A percentile compares a stretch with the other conserved stretches of the same genome.
Conservation (phyloP, 2,329 filamentous ascomycete genomes). For the Ophiosphaerella narmari region DNA sequence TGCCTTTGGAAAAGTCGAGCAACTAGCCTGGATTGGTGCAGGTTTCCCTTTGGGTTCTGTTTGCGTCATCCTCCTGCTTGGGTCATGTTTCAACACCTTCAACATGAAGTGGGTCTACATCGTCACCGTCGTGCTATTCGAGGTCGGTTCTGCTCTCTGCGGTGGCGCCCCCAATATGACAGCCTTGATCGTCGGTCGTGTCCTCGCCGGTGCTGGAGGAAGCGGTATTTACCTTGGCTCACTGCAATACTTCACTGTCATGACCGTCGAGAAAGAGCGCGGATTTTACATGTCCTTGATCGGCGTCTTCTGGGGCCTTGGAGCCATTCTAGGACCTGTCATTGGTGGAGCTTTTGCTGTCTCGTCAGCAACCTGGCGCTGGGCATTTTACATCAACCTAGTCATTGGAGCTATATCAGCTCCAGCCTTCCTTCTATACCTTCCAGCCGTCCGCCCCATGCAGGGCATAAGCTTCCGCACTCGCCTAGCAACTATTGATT, state of each 20-base stretch:
- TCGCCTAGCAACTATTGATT: too few relatives aligned
- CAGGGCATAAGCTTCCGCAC: too few relatives aligned
- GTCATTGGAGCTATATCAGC: conserved; percentile 50
- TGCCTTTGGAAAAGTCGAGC: neutral
- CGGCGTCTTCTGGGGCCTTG: neutral
- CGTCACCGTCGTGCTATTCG: too few relatives aligned
- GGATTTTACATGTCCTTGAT: too few relatives aligned
- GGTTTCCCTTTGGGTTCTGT: neutral
- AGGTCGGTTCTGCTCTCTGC: too few relatives aligned
- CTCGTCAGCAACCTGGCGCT: conserved; percentile 44
- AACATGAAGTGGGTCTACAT: neutral
- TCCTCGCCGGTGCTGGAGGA: too few relatives aligned
- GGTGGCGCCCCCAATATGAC: too few relatives aligned
- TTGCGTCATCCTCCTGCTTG: neutral
- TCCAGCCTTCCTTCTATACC: conserved; percentile 27
- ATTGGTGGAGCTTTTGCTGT: neutral
- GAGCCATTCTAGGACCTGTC: neutral
- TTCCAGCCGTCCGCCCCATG: neutral
- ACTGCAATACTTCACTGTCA: too few relatives aligned
- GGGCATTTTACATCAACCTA: conserved; percentile 62
- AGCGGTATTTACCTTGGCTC: too few relatives aligned
- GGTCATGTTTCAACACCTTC: neutral
- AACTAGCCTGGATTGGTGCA: neutral
- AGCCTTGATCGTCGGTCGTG: too few relatives aligned
- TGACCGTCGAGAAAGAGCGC: too few relatives aligned